A percentile compares a stretch with the other conserved stretches of the same genome.
phyloP scores from a whole-genome alignment of 83 land plant genomes.

The Thuja plicata region DNA sequence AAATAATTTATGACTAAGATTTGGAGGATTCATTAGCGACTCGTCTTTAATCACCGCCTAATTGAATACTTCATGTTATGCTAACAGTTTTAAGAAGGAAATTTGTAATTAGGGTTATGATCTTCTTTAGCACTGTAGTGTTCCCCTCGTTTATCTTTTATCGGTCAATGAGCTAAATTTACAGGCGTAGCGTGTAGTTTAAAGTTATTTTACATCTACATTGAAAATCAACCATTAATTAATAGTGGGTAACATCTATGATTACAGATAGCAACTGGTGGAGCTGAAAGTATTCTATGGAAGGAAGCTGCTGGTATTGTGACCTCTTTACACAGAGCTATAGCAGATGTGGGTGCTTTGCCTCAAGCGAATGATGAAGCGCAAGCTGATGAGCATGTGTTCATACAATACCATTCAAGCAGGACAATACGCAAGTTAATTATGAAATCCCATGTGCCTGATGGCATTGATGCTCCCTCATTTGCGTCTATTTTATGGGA shows the following conservation, averaged over 20 bases:
- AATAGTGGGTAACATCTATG: neutral
- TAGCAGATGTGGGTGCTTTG: conserved; percentile 56
- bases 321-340: conserved; percentile 42
- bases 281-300: conserved; percentile 55
- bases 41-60: neutral
- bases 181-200: neutral
- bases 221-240: neutral
- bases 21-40: neutral
- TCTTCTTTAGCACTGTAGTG: neutral
- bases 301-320: conserved; percentile 31
- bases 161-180: neutral
- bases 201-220: neutral
- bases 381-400: conserved; percentile 54
- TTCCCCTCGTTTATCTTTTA: neutral
- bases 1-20: neutral
- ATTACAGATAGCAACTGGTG: conserved; percentile 70
- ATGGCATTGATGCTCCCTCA: conserved; percentile 10
- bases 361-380: conserved; percentile 32
- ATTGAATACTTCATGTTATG: neutral
- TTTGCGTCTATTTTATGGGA: conserved; percentile 66
- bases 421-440: conserved; percentile 66
- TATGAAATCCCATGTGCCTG: conserved; percentile 36
- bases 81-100: neutral
- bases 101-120: neutral
- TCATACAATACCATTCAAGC: conserved; percentile 74